These are phyloP conservation scores for Tetratostichococcus sp. DNA, from an alignment of 139 green algal genomes.

Conservation along the genomic window DNA sequence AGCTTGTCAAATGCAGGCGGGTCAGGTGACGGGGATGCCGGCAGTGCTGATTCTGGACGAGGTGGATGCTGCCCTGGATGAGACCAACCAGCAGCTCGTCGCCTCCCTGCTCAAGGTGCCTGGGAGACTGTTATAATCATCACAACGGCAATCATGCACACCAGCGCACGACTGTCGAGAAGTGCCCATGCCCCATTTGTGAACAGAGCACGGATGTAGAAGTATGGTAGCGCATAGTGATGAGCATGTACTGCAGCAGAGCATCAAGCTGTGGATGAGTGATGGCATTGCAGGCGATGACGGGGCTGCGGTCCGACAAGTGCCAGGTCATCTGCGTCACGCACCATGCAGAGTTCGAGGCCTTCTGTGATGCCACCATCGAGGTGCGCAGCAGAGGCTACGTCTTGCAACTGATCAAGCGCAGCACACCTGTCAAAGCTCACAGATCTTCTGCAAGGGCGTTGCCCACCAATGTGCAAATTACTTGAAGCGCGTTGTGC, in stretches of 20 bases:
- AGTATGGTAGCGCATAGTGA: too few species aligned
- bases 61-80: slow-evolving; percentile 59
- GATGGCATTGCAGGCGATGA: background rate
- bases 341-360: slow-evolving; percentile 39
- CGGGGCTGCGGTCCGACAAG: background rate
- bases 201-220: too few species aligned
- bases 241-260: too few species aligned
- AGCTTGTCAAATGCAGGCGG: too few species aligned
- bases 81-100: slow-evolving; percentile 45
- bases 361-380: slow-evolving; percentile 24
- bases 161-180: too few species aligned
- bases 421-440: too few species aligned
- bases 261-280: too few species aligned
- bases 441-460: too few species aligned
- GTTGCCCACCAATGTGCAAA: too few species aligned
- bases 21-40: slow-evolving; percentile 8
- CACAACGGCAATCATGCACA: background rate
- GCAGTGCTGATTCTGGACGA: slow-evolving; percentile 45
- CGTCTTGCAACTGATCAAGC: background rate
- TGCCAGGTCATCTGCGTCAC: slow-evolving; percentile 43
- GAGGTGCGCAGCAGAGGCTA: slow-evolving; percentile 3
- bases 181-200: background rate
- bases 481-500: too few species aligned
- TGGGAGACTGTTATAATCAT: background rate
- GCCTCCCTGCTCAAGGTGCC: slow-evolving; percentile 18